Evolutionary conservation across 2,329 filamentous ascomycete genomes (phyloP).

Genomic region (Clarireedia paspali): DNA sequence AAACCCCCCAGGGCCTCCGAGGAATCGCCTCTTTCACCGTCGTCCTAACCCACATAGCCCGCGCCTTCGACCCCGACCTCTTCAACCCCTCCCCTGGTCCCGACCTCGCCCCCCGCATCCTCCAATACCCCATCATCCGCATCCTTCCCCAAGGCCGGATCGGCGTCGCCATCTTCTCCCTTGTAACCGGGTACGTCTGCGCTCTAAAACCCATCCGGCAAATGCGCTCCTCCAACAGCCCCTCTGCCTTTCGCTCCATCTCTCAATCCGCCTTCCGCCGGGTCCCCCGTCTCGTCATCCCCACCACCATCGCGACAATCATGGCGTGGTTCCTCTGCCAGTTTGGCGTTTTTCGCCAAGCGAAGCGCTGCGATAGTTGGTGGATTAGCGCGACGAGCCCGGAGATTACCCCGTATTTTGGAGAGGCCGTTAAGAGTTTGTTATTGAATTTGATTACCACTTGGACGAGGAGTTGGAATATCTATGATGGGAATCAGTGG

Average conservation of each 20-base stretch:
- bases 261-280: conserved; percentile 51
- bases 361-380: conserved; percentile 49
- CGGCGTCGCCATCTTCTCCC: conserved; percentile 58
- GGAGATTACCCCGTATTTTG: conserved; percentile 33
- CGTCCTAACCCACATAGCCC: conserved; percentile 45
- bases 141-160: conserved; percentile 53
- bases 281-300: conserved; percentile 49
- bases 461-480: conserved; percentile 43
- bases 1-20: conserved; percentile 41
- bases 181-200: conserved; percentile 59
- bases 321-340: conserved; percentile 49
- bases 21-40: conserved; percentile 47
- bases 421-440: conserved; percentile 37
- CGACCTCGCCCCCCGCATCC: conserved; percentile 38
- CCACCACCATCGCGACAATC: conserved; percentile 45
- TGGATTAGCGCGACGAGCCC: conserved; percentile 48
- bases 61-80: conserved; percentile 43
- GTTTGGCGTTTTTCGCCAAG: conserved; percentile 48
- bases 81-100: conserved; percentile 40
- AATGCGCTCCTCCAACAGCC: conserved; percentile 44
- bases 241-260: conserved; percentile 45
- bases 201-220: conserved; percentile 52
- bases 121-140: conserved; percentile 52
- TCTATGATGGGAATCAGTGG: conserved; percentile 52
- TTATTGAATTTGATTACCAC: conserved; percentile 40